Evolutionary conservation across 768 basidiomycete species (phyloP), one percentile per base, ranked within the genome.

Genomic region (Suillus variegatus): DNA sequence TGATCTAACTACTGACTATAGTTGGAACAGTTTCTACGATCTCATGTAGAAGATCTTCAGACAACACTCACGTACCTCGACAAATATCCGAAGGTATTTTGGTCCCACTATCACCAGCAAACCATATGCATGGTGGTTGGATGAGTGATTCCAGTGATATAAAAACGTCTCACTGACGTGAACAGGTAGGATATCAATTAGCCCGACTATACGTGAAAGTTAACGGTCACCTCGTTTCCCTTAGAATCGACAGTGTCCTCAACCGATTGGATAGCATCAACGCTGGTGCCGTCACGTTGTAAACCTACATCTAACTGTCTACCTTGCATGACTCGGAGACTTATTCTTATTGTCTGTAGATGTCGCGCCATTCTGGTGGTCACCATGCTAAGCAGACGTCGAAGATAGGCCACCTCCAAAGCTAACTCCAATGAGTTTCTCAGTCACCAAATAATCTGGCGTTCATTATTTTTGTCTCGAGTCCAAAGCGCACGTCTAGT

Each of bases 211-310:
- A n/a, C 52, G 28, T 40, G 2, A 40, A 36, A 38, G 32, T 32
- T 32, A 4, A 32, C 32, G 32, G 25, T 49, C 16, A 40, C 20
- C 22, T n/a, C 1, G 25, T 12, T 40, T 2, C 47, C 28, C 13
- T 18, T 9, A 71, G 67, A 40, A 71, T 65, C 13, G 63, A 71
- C n/a, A 62, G 40, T 5, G 40, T 71, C 35, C 64, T 71, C 60
- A 67, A 69, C 14, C 66, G 40, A 6, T n/a, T 69, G 38, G 71
- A 71, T 56, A 71, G 56, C 16, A 62, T 71, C 58, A 67, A 70
- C 41, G 66, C 69, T 6, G 69, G 68, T 14, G 65, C 51, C 2
- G 38, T 69, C 35, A 69, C 69, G 1, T 70, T 64, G 64, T 70
- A 38, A 63, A 49, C 54, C 22, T 28, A 28, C 36, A 43, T n/a